Percentiles rank a stretch among this genome's conserved stretches.
Conservation (phyloP, 2,329 filamentous ascomycete genomes). For the Shiraia sp. region DNA sequence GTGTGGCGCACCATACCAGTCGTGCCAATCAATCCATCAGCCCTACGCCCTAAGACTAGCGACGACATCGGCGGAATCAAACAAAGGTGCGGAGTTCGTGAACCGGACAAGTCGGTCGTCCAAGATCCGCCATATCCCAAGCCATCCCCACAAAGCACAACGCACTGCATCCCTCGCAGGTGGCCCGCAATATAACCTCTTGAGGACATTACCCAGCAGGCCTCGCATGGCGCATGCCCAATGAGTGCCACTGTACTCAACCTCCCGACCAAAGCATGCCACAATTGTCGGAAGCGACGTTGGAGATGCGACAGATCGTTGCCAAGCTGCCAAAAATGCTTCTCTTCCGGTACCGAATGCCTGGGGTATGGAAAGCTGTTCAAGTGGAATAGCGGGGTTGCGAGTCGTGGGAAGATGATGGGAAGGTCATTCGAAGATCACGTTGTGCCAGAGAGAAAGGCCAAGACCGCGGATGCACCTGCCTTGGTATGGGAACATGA, state of each 20-base stretch:
- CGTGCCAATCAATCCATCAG: too few relatives aligned
- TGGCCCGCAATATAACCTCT: conserved; percentile 2
- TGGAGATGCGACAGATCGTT: conserved; percentile 65
- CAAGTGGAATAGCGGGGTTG: conserved; percentile 61
- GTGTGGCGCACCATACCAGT: too few relatives aligned
- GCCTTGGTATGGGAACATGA: conserved; percentile 23
- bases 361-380: conserved; percentile 65
- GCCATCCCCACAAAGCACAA: conserved; percentile 15
- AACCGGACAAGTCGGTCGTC: conserved; percentile 12
- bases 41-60: too few relatives aligned
- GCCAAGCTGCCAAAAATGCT: conserved; percentile 64
- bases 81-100: not conserved
- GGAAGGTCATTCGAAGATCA: conserved; percentile 54
- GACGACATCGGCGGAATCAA: too few relatives aligned
- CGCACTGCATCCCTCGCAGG: conserved; percentile 11
- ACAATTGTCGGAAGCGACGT: conserved; percentile 65
- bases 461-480: conserved; percentile 25
- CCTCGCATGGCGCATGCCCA: conserved; percentile 36
- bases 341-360: conserved; percentile 59
- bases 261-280: conserved; percentile 53
- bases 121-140: conserved; percentile 9
- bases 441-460: conserved; percentile 23
- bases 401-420: conserved; percentile 58
- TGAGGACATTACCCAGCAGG: conserved; percentile 26
- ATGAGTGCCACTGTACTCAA: conserved; percentile 36